A percentile compares a stretch with the other conserved stretches of the same genome.
These are phyloP conservation scores for Paecilomyces variotii DNA, from an alignment of 2,329 filamentous ascomycete genomes.

Conservation along the genomic window DNA sequence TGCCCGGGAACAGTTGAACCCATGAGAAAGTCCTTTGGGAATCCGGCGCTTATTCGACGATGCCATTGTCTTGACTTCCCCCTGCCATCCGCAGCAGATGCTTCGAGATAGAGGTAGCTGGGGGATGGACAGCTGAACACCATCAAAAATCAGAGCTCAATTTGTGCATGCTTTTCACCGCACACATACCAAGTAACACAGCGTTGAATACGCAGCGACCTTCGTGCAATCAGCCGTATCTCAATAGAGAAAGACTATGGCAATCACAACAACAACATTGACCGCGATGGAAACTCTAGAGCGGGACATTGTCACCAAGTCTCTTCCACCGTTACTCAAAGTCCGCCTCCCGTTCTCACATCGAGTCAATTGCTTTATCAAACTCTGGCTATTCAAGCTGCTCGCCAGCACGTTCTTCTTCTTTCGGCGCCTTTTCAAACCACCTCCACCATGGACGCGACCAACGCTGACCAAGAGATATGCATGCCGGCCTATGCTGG, in stretches of 20 bases:
- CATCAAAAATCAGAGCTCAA: not conserved
- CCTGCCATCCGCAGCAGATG: not conserved
- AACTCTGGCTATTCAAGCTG: constrained; percentile 14
- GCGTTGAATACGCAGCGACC: no score
- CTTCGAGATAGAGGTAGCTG: not conserved
- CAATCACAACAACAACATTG: not conserved
- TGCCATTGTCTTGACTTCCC: not conserved
- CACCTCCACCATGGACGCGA: constrained; percentile 1
- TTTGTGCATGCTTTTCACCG: not conserved
- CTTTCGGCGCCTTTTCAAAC: constrained; percentile 5
- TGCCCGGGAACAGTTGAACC: not conserved
- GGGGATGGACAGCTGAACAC: not conserved
- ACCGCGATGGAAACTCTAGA: not conserved
- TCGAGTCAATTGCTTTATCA: constrained; percentile 13
- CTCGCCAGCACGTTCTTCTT: constrained; percentile 6
- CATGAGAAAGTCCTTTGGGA: not conserved
- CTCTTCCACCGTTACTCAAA: constrained; percentile 8
- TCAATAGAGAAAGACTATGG: not conserved
- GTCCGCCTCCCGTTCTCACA: constrained; percentile 8
- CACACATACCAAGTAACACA: not conserved
- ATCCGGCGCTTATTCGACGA: not conserved
- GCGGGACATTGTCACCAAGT: not conserved
- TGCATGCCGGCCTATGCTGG: constrained; percentile 16
- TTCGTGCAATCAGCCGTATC: no score
- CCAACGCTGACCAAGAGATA: constrained; percentile 18